phyloP scores from a whole-genome alignment of 1,284 basidiomycete species.

The Serendipita sp. region DNA sequence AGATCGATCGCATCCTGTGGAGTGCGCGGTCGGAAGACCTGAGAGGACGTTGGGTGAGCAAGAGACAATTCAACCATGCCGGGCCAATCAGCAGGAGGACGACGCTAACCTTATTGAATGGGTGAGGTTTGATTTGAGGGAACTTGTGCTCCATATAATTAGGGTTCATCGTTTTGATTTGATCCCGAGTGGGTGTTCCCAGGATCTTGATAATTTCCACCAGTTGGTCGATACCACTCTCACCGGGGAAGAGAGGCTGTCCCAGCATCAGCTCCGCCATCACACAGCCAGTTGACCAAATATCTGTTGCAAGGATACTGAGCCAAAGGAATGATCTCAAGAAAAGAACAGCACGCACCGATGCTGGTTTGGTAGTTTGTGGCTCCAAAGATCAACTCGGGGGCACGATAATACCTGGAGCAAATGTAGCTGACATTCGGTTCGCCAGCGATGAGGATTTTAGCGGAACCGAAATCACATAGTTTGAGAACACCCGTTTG shows the following conservation, averaged over 20 bases:
- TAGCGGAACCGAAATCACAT: constrained; percentile 98
- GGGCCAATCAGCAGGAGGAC: too few relatives aligned
- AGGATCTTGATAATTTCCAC: constrained; percentile 99
- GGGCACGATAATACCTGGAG: constrained; percentile 97
- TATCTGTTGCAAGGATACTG: constrained; percentile 41
- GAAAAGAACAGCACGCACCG: constrained; percentile 37
- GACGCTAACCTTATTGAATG: constrained; percentile 68
- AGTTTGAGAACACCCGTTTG: constrained; percentile 93
- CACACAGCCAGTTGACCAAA: constrained; percentile 99
- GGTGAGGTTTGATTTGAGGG: constrained; percentile 97
- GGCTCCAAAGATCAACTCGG: constrained; percentile 98
- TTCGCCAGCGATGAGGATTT: constrained; percentile 94
- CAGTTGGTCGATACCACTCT: constrained; percentile 99
- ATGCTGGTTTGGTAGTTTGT: constrained; percentile 99
- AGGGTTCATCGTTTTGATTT: constrained; percentile 99
- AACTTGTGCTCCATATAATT: constrained; percentile 99
- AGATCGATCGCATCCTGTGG: constrained; percentile 92
- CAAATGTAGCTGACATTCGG: constrained; percentile 99
- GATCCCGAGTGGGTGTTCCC: constrained; percentile 93
- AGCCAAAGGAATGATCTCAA: constrained; percentile 6
- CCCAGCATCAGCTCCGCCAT: constrained; percentile 99
- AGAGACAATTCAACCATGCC: not conserved
- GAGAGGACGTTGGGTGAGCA: constrained; percentile 13
- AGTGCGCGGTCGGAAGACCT: constrained; percentile 98
- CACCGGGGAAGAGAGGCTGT: constrained; percentile 96